Conservation (phyloP, 495 filamentous ascomycete genomes). For the Aspergillus ellipticus region DNA sequence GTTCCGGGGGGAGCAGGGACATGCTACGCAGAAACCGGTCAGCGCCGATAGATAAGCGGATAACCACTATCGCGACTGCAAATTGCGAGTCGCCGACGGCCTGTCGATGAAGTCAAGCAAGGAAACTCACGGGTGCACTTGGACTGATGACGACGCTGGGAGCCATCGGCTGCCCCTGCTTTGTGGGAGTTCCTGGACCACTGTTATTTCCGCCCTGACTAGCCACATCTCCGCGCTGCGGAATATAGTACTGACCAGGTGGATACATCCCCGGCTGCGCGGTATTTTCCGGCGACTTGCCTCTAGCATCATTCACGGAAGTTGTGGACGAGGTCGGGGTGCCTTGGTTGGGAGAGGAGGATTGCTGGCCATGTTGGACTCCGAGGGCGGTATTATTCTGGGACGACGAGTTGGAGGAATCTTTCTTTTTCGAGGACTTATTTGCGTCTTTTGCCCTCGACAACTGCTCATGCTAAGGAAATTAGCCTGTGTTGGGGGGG, state of each 20-base stretch:
- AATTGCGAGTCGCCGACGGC: background rate
- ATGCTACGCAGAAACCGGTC: constrained; percentile 56
- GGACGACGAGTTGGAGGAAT: constrained; percentile 72
- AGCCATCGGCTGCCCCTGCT: constrained; percentile 62
- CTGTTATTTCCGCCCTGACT: constrained; percentile 50
- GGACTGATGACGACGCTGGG: constrained; percentile 96
- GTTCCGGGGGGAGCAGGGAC: constrained; percentile 88
- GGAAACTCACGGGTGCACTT: constrained; percentile 76
- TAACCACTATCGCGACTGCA: background rate
- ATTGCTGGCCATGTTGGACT: constrained; percentile 51
- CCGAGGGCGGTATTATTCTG: constrained; percentile 43
- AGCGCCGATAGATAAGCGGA: constrained; percentile 13
- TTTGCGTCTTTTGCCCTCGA: constrained; percentile 90
- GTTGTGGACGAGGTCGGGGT: constrained; percentile 85
- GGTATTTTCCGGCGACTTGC: constrained; percentile 69
- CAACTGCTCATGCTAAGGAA: constrained; percentile 74
- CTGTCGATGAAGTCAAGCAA: background rate
- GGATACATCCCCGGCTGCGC: constrained; percentile 39
- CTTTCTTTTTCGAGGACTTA: constrained; percentile 93
- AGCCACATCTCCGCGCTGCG: constrained; percentile 28
- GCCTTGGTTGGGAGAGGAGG: constrained; percentile 57
- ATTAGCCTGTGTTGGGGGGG: constrained; percentile 23
- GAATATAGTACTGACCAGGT: constrained; percentile 34
- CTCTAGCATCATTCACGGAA: constrained; percentile 77
- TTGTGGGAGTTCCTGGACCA: constrained; percentile 61